phyloP scores from a whole-genome alignment of 805 yeast genomes.

The Blastobotrys parvus region DNA sequence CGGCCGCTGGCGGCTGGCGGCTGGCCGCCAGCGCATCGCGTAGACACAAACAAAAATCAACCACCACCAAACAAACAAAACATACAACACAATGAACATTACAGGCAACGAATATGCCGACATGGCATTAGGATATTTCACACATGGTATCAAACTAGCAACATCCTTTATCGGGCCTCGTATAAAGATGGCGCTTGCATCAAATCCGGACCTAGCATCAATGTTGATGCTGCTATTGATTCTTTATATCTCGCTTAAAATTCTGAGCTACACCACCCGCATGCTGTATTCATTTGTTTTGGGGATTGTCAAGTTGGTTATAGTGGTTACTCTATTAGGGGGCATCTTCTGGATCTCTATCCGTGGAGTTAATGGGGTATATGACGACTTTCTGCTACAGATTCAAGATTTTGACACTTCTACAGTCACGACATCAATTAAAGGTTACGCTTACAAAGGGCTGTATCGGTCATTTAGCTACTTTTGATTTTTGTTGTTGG shows the following conservation, averaged over 20 bases:
- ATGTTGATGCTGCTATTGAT: conserved; percentile 17
- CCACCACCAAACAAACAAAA: not conserved
- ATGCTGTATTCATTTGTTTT: conserved; percentile 17
- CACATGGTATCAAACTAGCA: not conserved
- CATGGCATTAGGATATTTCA: not conserved
- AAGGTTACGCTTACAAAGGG: not conserved
- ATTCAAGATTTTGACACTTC: conserved; percentile 4
- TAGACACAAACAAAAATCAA: too few relatives aligned
- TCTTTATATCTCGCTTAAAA: conserved; percentile 19
- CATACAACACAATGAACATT: not conserved
- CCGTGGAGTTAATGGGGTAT: conserved; percentile 9
- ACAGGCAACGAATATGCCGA: conserved; percentile 1
- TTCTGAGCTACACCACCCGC: conserved; percentile 18
- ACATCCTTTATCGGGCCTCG: conserved; percentile 5
- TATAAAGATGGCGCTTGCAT: conserved; percentile 7
- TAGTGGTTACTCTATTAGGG: conserved; percentile 8
- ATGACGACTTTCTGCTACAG: conserved; percentile 3
- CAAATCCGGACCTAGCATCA: conserved; percentile 16
- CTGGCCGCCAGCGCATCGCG: too few relatives aligned
- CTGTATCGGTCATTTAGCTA: not conserved
- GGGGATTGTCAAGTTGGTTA: conserved; percentile 13
- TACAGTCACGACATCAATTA: not conserved
- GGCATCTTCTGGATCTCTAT: conserved; percentile 9
- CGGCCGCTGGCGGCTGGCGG: too few relatives aligned
- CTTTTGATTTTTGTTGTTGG: not conserved